Evolutionary conservation across 768 basidiomycete species (phyloP), one percentile per base, ranked within the genome.

Genomic region (Paxillus ammoniavirescens): DNA sequence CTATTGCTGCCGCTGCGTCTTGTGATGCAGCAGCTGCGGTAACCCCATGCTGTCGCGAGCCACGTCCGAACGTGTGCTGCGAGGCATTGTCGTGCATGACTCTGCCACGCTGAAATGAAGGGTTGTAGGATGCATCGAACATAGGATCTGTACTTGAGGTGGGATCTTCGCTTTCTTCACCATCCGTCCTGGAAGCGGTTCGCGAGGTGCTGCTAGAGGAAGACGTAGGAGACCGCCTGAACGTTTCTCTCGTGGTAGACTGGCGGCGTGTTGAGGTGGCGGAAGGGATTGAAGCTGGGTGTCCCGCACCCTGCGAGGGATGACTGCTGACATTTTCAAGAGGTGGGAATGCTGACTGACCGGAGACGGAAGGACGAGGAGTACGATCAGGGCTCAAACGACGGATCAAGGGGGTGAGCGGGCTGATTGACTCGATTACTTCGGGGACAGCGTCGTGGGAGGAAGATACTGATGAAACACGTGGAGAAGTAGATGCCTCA

Each of bases 11-110:
- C 12, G 40, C 18, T 42, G 58, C 60, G 61, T 65, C 63, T 48
- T 56, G 67, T 17, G 50, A 62, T 42, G 54, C 31, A 40, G 65
- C 57, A 56, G 58, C 57, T 35, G 13, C 10, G 42, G 28, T 55
- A 33, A 54, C 54, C 47, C 63, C 57, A 54, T 62, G 61, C 35
- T 55, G 36, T 52, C 65, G 58, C 42, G 75, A 75, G 10, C 76
- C 77, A 47, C 65, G 70, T 50, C 77, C 82, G 52, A 80, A 80
- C 1, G 80, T 81, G 58, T 78, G 72, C 53, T 72, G 74, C 13
- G 80, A 82, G 28, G 74, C 73, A 8, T 74, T 70, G 63, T 82
- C 80, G 7, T 71, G 47, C 48, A 66, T 52, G 61, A 71, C 53
- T 31, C 52, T 60, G 56, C 47, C 58, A 69, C 52, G 66, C 47